Conservation (phyloP, 305 asterid species). For the Rubia occidens region DNA sequence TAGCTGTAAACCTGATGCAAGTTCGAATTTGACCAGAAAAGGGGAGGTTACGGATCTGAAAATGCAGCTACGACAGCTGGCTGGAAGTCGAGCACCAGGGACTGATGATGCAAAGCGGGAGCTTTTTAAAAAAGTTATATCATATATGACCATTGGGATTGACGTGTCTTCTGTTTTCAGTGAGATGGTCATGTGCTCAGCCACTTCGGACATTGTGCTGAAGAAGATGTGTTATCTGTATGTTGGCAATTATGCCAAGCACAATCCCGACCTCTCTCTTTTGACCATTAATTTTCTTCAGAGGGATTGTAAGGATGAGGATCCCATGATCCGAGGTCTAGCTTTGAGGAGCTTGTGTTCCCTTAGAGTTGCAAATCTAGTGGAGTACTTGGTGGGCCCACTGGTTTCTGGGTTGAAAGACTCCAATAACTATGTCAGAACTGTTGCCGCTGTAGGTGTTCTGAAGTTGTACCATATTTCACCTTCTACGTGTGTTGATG, state of each 20-base stretch:
- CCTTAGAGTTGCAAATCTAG: slow-evolving; percentile 90
- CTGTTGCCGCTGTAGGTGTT: slow-evolving; percentile 82
- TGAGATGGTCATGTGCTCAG: slow-evolving; percentile 99
- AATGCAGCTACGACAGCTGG: slow-evolving; percentile 89
- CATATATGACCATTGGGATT: slow-evolving; percentile 95
- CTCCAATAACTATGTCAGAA: slow-evolving; percentile 83
- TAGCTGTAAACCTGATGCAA: slow-evolving; percentile 18
- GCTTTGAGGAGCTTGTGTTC: slow-evolving; percentile 97
- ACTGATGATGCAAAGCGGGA: slow-evolving; percentile 88
- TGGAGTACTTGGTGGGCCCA: slow-evolving; percentile 97
- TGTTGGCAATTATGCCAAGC: slow-evolving; percentile 91
- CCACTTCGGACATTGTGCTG: slow-evolving; percentile 92
- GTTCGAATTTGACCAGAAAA: slow-evolving; percentile 46
- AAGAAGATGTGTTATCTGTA: slow-evolving; percentile 97
- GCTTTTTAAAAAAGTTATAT: slow-evolving; percentile 88
- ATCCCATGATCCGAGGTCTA: slow-evolving; percentile 98
- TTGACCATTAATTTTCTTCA: slow-evolving; percentile 95
- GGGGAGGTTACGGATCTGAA: slow-evolving; percentile 95
- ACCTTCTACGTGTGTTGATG: slow-evolving; percentile 77
- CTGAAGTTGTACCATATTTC: slow-evolving; percentile 89
- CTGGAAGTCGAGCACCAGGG: slow-evolving; percentile 95
- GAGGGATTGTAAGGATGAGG: slow-evolving; percentile 98
- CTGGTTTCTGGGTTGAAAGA: slow-evolving; percentile 83
- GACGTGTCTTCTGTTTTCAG: slow-evolving; percentile 94
- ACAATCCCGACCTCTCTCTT: slow-evolving; percentile 94